Percentiles rank a stretch among this genome's conserved stretches.
These are phyloP conservation scores for Suillus occidentalis DNA, from an alignment of 768 basidiomycete genomes.

Conservation along the genomic window DNA sequence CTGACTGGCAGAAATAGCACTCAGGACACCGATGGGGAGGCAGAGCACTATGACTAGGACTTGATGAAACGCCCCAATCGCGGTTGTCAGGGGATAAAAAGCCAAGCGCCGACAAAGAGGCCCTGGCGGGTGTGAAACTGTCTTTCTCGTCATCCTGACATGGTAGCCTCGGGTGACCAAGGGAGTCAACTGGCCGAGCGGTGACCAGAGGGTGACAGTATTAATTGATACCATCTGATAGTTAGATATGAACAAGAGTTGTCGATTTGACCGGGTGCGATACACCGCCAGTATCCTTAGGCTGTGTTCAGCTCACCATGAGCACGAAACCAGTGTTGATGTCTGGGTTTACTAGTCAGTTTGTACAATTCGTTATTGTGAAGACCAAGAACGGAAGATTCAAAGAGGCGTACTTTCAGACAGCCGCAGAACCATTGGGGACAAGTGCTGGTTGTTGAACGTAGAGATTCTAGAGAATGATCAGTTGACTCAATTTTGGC, in stretches of 20 bases:
- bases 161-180: background rate
- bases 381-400: background rate
- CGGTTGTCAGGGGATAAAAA: background rate
- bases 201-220: background rate
- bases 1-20: background rate
- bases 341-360: background rate
- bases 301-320: background rate
- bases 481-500: background rate
- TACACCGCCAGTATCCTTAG: slow-evolving; percentile 1
- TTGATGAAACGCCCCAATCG: background rate
- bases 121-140: background rate
- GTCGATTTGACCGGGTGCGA: background rate
- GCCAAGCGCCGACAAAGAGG: background rate
- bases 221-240: background rate
- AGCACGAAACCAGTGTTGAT: slow-evolving; percentile 3
- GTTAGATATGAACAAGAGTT: background rate
- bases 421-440: no score
- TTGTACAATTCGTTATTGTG: no score
- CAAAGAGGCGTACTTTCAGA: background rate
- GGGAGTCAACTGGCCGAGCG: background rate
- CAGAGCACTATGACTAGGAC: background rate
- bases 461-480: background rate
- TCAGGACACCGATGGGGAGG: no score
- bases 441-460: background rate
- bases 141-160: background rate